These are phyloP conservation scores for Sugiyamaella valdiviana DNA, from an alignment of 805 yeast genomes.

Conservation along the genomic window DNA sequence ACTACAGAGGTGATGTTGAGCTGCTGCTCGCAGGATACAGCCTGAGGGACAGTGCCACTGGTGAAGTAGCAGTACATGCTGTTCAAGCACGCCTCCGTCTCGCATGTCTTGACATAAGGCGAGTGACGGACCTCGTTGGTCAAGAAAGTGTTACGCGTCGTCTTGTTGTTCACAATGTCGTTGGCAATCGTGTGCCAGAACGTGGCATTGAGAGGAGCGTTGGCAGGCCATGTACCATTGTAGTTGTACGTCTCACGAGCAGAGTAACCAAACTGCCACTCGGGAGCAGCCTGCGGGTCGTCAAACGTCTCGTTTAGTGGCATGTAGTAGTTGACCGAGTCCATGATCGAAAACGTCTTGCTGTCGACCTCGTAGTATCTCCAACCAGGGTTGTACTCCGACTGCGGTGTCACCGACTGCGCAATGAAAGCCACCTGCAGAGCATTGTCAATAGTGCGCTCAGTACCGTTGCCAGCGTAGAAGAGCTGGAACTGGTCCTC, in stretches of 20 bases:
- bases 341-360: constrained; percentile 53
- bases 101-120: constrained; percentile 48
- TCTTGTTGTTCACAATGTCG: constrained; percentile 41
- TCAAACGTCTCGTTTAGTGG: constrained; percentile 33
- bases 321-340: constrained; percentile 54
- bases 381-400: constrained; percentile 62
- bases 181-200: constrained; percentile 54
- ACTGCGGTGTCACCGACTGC: constrained; percentile 60
- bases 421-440: constrained; percentile 55
- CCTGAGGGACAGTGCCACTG: constrained; percentile 25
- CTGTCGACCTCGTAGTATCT: constrained; percentile 64
- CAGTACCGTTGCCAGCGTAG: constrained; percentile 43
- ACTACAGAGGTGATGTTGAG: constrained; percentile 7
- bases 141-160: constrained; percentile 40
- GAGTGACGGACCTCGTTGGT: constrained; percentile 46
- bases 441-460: constrained; percentile 25
- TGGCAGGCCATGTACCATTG: constrained; percentile 46
- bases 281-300: constrained; percentile 39
- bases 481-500: constrained; percentile 58
- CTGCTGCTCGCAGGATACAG: constrained; percentile 17
- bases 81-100: constrained; percentile 29
- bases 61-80: constrained; percentile 37
- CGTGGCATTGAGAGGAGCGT: constrained; percentile 58
- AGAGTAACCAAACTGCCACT: constrained; percentile 59
- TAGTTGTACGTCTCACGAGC: constrained; percentile 43